Evolutionary conservation across 2,329 filamentous ascomycete genomes (phyloP).

Genomic region (Sodiomyces alkalinus): DNA sequence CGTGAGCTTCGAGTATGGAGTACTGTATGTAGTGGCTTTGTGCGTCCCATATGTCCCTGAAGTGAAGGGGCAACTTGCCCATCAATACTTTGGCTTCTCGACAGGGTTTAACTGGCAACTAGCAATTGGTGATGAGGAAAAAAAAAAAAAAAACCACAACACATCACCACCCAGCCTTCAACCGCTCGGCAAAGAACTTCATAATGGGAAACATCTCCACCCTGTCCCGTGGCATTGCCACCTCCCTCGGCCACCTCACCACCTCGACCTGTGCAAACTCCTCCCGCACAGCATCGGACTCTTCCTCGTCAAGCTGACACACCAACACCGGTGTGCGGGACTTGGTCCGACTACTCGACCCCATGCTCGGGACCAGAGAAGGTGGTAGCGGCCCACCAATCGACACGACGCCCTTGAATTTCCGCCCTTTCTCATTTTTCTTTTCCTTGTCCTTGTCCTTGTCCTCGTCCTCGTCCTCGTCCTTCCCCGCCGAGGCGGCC

Average conservation of each 20-base stretch:
- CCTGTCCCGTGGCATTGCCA: conserved; percentile 67
- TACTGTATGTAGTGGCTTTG: too few relatives aligned
- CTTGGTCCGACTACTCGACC: conserved; percentile 34
- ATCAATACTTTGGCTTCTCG: too few relatives aligned
- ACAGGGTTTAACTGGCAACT: too few relatives aligned
- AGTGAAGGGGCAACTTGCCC: too few relatives aligned
- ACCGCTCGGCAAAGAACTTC: conserved; percentile 59
- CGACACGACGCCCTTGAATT: conserved; percentile 42
- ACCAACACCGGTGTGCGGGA: conserved; percentile 48
- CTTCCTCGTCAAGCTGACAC: conserved; percentile 44
- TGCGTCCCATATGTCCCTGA: too few relatives aligned
- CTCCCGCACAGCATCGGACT: conserved; percentile 46
- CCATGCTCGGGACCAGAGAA: conserved; percentile 31
- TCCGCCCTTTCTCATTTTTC: too few relatives aligned
- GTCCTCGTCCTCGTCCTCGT: conserved; percentile 5
- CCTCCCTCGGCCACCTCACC: conserved; percentile 57
- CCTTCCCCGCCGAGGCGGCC: conserved; percentile 1
- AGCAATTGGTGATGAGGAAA: too few relatives aligned
- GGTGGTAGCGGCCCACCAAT: conserved; percentile 45
- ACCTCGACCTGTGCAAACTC: conserved; percentile 53
- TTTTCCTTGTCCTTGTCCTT: too few relatives aligned
- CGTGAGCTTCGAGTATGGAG: too few relatives aligned
- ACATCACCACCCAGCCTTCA: conserved; percentile 21
- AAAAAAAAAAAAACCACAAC: background rate
- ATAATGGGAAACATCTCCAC: conserved; percentile 88